Conservation (phyloP, 1,284 basidiomycete genomes). For the Cutaneotrichosporon cavernicola region DNA sequence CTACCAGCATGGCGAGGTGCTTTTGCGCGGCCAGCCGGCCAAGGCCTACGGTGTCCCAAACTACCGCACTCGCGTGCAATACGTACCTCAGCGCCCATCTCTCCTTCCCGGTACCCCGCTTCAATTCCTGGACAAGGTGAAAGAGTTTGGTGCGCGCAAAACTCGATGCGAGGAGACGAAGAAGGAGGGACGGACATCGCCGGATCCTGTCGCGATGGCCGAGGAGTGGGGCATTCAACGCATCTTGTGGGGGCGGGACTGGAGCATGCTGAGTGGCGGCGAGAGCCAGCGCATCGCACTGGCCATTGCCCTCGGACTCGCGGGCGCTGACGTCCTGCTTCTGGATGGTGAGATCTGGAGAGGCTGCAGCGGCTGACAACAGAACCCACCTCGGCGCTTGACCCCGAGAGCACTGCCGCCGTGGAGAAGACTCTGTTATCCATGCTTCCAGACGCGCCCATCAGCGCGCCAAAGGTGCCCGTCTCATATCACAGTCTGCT, state of each 20-base stretch:
- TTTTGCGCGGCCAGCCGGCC: slow-evolving; percentile 65
- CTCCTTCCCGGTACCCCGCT: slow-evolving; percentile 75
- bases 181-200: slow-evolving; percentile 13
- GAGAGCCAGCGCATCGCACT: slow-evolving; percentile 78
- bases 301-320: slow-evolving; percentile 68
- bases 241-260: slow-evolving; percentile 71
- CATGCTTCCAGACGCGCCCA: slow-evolving; percentile 53
- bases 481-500: not conserved
- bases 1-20: slow-evolving; percentile 64
- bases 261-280: slow-evolving; percentile 75
- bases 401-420: slow-evolving; percentile 62
- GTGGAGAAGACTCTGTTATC: slow-evolving; percentile 66
- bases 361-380: slow-evolving; percentile 12
- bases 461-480: slow-evolving; percentile 2
- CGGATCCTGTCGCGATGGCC: slow-evolving; percentile 61
- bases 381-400: slow-evolving; percentile 86
- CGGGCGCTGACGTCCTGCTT: slow-evolving; percentile 73
- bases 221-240: slow-evolving; percentile 66
- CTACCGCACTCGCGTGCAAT: slow-evolving; percentile 73
- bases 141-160: slow-evolving; percentile 61
- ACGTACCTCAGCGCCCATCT: slow-evolving; percentile 80
- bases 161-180: slow-evolving; percentile 23
- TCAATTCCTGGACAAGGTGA: slow-evolving; percentile 65
- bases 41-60: slow-evolving; percentile 63
- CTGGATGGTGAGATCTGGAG: slow-evolving; percentile 66